Percentiles rank a stretch among this genome's conserved stretches.
phyloP scores from a whole-genome alignment of 768 basidiomycete species.

The Mycena amicta region DNA sequence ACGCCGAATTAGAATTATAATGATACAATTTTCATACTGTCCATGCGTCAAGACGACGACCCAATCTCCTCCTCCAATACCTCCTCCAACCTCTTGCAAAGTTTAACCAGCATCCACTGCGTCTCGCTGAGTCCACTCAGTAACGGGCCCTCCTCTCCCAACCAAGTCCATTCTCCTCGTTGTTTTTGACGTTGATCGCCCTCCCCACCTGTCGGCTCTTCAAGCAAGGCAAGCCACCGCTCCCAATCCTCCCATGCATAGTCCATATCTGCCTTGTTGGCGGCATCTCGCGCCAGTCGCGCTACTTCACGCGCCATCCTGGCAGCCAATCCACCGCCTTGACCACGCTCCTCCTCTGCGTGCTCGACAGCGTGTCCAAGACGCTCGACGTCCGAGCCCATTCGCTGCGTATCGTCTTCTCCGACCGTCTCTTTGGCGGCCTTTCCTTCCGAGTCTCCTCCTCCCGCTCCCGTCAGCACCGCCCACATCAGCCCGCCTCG shows the following conservation, averaged over 20 bases:
- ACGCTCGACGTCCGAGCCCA: conserved; percentile 30
- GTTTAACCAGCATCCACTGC: conserved; percentile 39
- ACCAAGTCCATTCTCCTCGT: conserved; percentile 40
- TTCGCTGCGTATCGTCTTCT: conserved; percentile 19
- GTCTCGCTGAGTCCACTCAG: conserved; percentile 39
- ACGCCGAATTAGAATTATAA: neutral
- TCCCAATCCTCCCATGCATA: conserved; percentile 44
- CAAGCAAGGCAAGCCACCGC: conserved; percentile 34
- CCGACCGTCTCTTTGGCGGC: neutral
- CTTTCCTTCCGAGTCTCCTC: too few relatives aligned
- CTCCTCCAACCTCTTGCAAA: conserved; percentile 37
- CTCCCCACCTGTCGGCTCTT: conserved; percentile 21
- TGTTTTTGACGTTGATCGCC: too few relatives aligned
- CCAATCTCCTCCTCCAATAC: too few relatives aligned
- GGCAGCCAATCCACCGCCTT: conserved; percentile 30
- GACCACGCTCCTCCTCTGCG: conserved; percentile 29
- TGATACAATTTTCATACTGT: neutral
- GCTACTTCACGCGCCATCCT: conserved; percentile 34
- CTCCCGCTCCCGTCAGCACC: conserved; percentile 23
- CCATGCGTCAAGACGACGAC: too few relatives aligned
- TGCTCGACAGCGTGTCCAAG: conserved; percentile 39
- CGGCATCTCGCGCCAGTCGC: conserved; percentile 33
- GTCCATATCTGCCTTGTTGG: conserved; percentile 26
- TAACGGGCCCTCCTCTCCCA: conserved; percentile 42
- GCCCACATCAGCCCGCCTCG: conserved; percentile 34